Evolutionary conservation across 129 eudicot species (phyloP).

Genomic region (Deinandra increscens): DNA sequence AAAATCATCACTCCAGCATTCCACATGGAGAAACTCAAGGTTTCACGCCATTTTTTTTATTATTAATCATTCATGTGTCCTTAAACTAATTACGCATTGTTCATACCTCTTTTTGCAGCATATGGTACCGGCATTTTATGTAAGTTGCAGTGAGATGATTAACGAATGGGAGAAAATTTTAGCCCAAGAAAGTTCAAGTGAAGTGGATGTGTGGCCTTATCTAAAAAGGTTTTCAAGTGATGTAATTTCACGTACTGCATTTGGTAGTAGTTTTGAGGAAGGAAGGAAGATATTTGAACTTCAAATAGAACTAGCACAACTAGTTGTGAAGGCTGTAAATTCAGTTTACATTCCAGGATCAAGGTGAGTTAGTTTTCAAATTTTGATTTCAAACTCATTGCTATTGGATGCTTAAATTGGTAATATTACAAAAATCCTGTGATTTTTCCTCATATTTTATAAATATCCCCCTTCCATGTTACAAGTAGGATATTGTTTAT

Average conservation of each 20-base stretch:
- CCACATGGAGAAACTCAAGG: slow-evolving; percentile 48
- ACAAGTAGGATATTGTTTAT: too few species aligned
- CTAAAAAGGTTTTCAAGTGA: slow-evolving; percentile 22
- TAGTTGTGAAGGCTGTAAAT: slow-evolving; percentile 2
- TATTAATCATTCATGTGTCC: too few species aligned
- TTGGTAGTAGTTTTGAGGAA: slow-evolving; percentile 36
- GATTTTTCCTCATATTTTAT: too few species aligned
- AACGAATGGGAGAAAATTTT: slow-evolving; percentile 18
- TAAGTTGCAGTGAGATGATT: slow-evolving; percentile 26
- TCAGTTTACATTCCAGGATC: slow-evolving; percentile 36
- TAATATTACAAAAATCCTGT: not conserved
- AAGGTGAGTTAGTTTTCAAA: too few species aligned
- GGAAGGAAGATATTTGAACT: slow-evolving; percentile 32
- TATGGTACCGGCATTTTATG: slow-evolving; percentile 25
- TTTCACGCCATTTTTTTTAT: not conserved
- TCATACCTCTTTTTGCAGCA: slow-evolving; percentile 4
- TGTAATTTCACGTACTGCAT: slow-evolving; percentile 31
- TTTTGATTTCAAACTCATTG: not conserved
- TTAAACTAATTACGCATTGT: too few species aligned
- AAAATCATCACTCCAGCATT: slow-evolving; percentile 46
- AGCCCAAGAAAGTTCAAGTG: slow-evolving; percentile 17
- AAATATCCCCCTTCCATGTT: too few species aligned
- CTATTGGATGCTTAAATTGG: not conserved
- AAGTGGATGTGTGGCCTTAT: slow-evolving; percentile 36
- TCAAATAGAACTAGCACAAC: slow-evolving; percentile 20